These are phyloP conservation scores for Bauhinia variegata DNA, from an alignment of 306 rosid genomes.

Conservation along the genomic window DNA sequence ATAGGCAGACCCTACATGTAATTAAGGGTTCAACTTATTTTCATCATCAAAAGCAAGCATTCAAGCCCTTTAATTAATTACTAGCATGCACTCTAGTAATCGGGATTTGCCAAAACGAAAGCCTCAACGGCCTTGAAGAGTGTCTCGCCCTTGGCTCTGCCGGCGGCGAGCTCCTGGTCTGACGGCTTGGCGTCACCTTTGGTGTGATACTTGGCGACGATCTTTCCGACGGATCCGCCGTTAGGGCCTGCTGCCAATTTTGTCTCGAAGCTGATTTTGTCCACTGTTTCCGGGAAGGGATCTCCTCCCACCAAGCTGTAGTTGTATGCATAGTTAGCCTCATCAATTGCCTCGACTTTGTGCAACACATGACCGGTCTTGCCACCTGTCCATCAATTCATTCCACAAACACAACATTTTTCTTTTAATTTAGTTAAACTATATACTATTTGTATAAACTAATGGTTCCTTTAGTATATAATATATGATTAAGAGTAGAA, in stretches of 20 bases:
- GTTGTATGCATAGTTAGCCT: conserved; percentile 29
- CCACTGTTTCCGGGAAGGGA: conserved; percentile 27
- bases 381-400: conserved; percentile 18
- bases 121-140: conserved; percentile 52
- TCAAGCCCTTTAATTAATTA: no score
- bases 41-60: no score
- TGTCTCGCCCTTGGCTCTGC: conserved; percentile 41
- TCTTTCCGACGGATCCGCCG: conserved; percentile 43
- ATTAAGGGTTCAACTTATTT: no score
- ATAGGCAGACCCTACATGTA: no score
- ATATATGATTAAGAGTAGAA: no score
- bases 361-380: conserved; percentile 38
- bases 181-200: conserved; percentile 35
- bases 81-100: conserved; percentile 19
- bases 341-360: conserved; percentile 40
- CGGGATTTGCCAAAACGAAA: conserved; percentile 45
- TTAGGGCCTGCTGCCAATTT: conserved; percentile 35
- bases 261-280: conserved; percentile 38
- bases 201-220: background rate
- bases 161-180: conserved; percentile 36
- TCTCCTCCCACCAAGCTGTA: conserved; percentile 48
- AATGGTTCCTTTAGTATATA: no score
- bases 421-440: no score
- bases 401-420: no score
- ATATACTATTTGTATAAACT: no score